Base-by-base conservation (phyloP, 441 rosid genomes). In the Populus hybrid region DNA sequence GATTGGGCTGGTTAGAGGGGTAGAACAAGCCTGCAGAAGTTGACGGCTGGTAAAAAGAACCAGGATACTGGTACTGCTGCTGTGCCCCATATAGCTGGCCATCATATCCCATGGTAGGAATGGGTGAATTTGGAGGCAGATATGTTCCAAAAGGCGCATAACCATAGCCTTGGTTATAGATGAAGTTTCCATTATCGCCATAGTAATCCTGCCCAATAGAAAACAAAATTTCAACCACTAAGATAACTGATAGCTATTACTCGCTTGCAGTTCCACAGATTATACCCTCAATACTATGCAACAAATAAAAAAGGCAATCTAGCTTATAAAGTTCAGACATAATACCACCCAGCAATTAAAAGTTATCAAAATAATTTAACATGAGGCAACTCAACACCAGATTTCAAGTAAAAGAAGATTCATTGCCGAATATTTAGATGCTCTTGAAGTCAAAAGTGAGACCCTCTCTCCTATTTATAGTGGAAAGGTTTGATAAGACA, bases 1-100 rank as follows among this genome's bases (percentile, higher is more conserved):
- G 86, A 11, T 77, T 75, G 73, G 85, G 80, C 30, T 80, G 84
- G 73, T 80, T 83, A 23, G 89, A 77, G 59, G 80, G 64, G 67
- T 83, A 80, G 4, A 83, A 78, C 24, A 86, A 82, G 79, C 82
- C 83, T 69, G 74, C 82, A 30, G 92, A 83, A 34, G 81, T 65
- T 70, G 87, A 80, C 0, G 89, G 86, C 70, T 84, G 94, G 83
- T 85, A 89, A 67, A 87, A 91, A 75, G 87, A 88, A 77, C 83
- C 74, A 28, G 97, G 89, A 76, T 94, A 94, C 77, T 88, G 96
- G 77, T 94, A 94, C 21, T 93, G 90, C 77, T 93, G 90, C 77
- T 92, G 93, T 23, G 88, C 84, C 73, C 89, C 97, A 65, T 89
- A 92, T 35, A 88, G 78, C 75, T 89, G 97, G 67, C 82, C 83